A percentile compares a stretch with the other conserved stretches of the same genome.
Conservation (phyloP, 768 basidiomycete species). For the Suillus lakei region DNA sequence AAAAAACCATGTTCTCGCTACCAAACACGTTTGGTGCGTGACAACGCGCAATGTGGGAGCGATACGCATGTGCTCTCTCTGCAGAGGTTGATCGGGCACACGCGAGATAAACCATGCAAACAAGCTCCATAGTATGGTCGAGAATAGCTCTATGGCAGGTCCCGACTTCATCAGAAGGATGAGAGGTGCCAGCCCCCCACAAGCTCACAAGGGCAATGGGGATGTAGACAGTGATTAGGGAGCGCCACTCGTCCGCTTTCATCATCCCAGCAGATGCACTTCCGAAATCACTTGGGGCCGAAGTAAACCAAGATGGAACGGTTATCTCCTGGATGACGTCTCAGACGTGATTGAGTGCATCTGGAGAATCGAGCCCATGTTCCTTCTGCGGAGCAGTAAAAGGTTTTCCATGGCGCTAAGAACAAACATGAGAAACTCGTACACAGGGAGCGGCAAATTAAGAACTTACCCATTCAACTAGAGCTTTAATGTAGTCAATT, state of each 20-base stretch:
- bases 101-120: constrained; percentile 23
- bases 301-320: constrained; percentile 16
- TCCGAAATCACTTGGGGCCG: constrained; percentile 19
- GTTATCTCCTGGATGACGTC: constrained; percentile 2
- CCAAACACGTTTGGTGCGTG: too few species aligned
- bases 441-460: too few species aligned
- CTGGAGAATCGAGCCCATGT: neutral
- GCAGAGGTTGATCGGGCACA: constrained; percentile 16
- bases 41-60: constrained; percentile 16
- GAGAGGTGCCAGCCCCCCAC: constrained; percentile 28
- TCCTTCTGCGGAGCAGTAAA: neutral
- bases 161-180: constrained; percentile 5
- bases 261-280: constrained; percentile 27
- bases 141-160: constrained; percentile 14
- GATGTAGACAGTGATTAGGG: constrained; percentile 31
- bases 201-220: constrained; percentile 36
- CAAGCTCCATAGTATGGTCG: constrained; percentile 34
- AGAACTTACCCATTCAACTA: neutral
- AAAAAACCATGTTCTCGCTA: too few species aligned
- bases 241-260: constrained; percentile 43
- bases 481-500: neutral
- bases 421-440: neutral
- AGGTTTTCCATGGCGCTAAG: neutral
- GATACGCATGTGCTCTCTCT: constrained; percentile 18
- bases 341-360: neutral